Evolutionary conservation across 1,139 yeast genomes (phyloP), one percentile per base, ranked within the genome.

Genomic region (Saccharomycopsis hybrid): DNA sequence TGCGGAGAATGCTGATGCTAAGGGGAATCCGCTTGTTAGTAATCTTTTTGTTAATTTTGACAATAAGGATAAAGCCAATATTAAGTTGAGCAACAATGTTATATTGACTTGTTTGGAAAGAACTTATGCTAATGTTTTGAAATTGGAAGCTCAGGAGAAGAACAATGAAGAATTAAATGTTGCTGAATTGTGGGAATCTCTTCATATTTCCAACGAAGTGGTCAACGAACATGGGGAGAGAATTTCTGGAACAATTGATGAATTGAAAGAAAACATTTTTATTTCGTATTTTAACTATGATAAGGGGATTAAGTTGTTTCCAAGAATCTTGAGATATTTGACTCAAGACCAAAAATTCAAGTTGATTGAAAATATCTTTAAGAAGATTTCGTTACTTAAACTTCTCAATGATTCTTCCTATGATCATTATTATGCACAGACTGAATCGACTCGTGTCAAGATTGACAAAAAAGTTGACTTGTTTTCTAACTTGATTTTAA

Each of bases 231-330:
- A 45, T 13, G 41, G 43, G 11, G 44, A 47, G 25, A 43, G 41
- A 43, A 39, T 47, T 13, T 76, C 76, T 41, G 77, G 77, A 31
- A 76, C 77, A 25, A 64, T 69, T 29, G 80, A 76, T 56, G 67
- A 65, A 63, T 79, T 81, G 39, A 50, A 52, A 35, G 54, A 51
- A 32, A 87, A 86, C 61, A 95, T 96, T 40, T 90, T 92, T 60
- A 79, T 89, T 56, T 88, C 89, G 58, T 82, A 89, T 65, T 73
- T 92, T 59, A 80, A 86, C 42, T 87, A 84, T 62, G 87, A 86
- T 62, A 92, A 92, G 69, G 94, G 95, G 53, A 81, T 88, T 71
- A 90, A 88, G 66, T 76, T 89, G 43, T 82, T 92, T 69, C 90
- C 92, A 45, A 81, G 98, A 67, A 76, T 88, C 55, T 88, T 89